A percentile compares a stretch with the other conserved stretches of the same genome.
phyloP scores from a whole-genome alignment of 768 basidiomycete genomes.

The Lentinus brumalis region DNA sequence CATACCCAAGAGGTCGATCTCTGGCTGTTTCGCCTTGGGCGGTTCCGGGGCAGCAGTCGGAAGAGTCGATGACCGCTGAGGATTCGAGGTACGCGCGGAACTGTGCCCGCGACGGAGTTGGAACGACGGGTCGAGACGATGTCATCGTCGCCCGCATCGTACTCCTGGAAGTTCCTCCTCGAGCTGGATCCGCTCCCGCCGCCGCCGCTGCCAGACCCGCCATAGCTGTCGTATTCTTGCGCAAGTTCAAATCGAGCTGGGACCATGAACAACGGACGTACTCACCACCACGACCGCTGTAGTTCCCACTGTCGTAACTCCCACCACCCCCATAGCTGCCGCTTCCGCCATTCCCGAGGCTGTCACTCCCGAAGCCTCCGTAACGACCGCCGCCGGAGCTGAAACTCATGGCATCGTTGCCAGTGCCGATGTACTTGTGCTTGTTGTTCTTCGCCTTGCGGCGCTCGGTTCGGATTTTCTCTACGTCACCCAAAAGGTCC shows the following conservation, averaged over 20 bases:
- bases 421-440: slow-evolving; percentile 85
- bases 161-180: slow-evolving; percentile 81
- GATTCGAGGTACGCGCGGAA: slow-evolving; percentile 32
- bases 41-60: slow-evolving; percentile 31
- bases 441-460: slow-evolving; percentile 91
- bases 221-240: slow-evolving; percentile 2
- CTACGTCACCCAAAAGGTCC: slow-evolving; percentile 89
- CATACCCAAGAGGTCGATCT: slow-evolving; percentile 78
- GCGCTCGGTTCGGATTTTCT: slow-evolving; percentile 84
- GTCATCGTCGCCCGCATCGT: slow-evolving; percentile 95
- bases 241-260: neutral
- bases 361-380: slow-evolving; percentile 72
- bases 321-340: slow-evolving; percentile 40
- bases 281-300: slow-evolving; percentile 33
- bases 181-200: slow-evolving; percentile 42
- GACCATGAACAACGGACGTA: neutral
- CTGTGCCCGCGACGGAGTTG: slow-evolving; percentile 39
- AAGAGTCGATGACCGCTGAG: slow-evolving; percentile 44
- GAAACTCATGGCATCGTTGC: slow-evolving; percentile 80
- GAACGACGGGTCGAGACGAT: slow-evolving; percentile 36
- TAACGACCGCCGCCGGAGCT: slow-evolving; percentile 56
- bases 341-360: slow-evolving; percentile 28
- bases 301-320: slow-evolving; percentile 28
- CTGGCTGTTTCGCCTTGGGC: slow-evolving; percentile 44
- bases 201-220: neutral